Evolutionary conservation across 83 land plant genomes (phyloP), one percentile per base, ranked within the genome.

Genomic region (Picea mariana): DNA sequence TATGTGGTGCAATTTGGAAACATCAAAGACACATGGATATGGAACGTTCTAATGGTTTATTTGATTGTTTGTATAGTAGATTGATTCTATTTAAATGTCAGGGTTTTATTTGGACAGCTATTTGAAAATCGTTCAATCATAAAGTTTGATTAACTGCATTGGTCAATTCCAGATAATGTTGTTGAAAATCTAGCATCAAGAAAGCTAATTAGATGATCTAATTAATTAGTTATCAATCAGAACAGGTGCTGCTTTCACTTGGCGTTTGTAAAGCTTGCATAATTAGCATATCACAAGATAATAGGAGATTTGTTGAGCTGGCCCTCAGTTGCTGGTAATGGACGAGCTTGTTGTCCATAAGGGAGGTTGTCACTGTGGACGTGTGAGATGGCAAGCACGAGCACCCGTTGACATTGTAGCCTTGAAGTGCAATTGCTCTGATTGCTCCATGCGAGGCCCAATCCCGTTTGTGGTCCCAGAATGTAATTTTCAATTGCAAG

Each of bases 291-390:
- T 38, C 17, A 17, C 9, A 21, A 6, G 20, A 1, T 17, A 38
- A 7, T 69, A 23, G 78, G 31, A 75, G 78, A 15, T 52, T 75
- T 24, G 61, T 17, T 52, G 61, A 75, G 78, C 11, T 75, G 61
- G 8, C 55, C 17, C 27, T 52, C 27, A 9, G 31, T 49, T 75
- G 27, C 44, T 75, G 31, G 60, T 20, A 21, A 75, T 75, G 78
- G 78, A 31, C 2, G 84, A 87, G 16, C 68, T 38, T 24, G 88
- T 94, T 21, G 27, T 90, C 44, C 99, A 97, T 75, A 85, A 77
- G 12, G 99, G 99, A 13, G 99, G 99, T 61, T 97, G 99, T 84
- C 99, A 94, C 73, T 97, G 99, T 84, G 71, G 81, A 75, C 78
- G 82, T 17, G 93, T 97, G 67, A 89, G 93, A 84, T 97, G 93